Percentiles rank a stretch among this genome's conserved stretches.
Conservation (phyloP, 2,329 filamentous ascomycete genomes). For the Seiridium cupressi region DNA sequence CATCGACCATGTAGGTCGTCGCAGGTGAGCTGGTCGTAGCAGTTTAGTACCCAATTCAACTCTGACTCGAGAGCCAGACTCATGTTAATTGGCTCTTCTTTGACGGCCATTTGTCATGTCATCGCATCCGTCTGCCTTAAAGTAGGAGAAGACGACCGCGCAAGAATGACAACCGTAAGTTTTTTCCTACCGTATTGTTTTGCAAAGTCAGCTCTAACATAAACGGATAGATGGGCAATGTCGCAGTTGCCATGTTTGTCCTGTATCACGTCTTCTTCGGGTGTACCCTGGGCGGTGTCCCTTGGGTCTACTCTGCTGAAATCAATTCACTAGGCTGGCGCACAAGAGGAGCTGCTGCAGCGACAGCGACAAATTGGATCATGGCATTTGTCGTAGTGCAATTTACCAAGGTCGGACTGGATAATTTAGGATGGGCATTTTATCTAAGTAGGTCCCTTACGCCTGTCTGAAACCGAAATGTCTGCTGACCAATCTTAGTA, state of each 20-base stretch:
- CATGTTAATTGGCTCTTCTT: constrained; percentile 36
- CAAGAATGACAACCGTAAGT: constrained; percentile 22
- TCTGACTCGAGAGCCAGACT: constrained; percentile 20
- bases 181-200: background rate
- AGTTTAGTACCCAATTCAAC: background rate
- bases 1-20: constrained; percentile 37
- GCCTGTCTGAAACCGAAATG: background rate
- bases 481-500: constrained; percentile 13
- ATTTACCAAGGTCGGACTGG: constrained; percentile 40
- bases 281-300: constrained; percentile 35
- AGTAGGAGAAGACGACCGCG: constrained; percentile 27
- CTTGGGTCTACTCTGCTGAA: constrained; percentile 41
- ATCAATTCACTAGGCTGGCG: constrained; percentile 40
- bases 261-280: constrained; percentile 41
- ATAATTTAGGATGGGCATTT: constrained; percentile 39
- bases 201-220: background rate
- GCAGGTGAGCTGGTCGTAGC: constrained; percentile 27
- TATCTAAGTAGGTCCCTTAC: constrained; percentile 33
- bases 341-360: constrained; percentile 39
- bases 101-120: constrained; percentile 33
- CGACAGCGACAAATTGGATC: constrained; percentile 44
- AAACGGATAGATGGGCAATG: constrained; percentile 30
- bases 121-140: constrained; percentile 34
- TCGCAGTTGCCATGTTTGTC: constrained; percentile 40
- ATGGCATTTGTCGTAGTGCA: constrained; percentile 40